Evolutionary conservation across 2,329 filamentous ascomycete genomes (phyloP), one percentile per base, ranked within the genome.

Genomic region (Scedosporium aurantiacum): DNA sequence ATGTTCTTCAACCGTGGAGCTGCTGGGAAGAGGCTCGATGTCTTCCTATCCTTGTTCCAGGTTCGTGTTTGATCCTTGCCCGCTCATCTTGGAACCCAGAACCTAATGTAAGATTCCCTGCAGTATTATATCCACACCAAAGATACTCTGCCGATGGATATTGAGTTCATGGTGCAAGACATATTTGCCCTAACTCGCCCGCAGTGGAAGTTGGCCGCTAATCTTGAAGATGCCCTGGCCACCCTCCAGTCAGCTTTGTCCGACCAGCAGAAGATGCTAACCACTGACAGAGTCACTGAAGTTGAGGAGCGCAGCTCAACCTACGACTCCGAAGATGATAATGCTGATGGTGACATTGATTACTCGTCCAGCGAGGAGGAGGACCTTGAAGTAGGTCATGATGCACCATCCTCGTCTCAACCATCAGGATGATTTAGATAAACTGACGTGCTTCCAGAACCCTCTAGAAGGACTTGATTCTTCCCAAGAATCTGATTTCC

Each of bases 11-110:
- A 94, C 72, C 88, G 93, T 68, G 94, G 95, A 6, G 86, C 88
- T 52, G 90, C 92, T 1, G 95, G 92, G 73, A 97, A 97, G 79
- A 99, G 97, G 75, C 82, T 99, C 8, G 94, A 99, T 70, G 97
- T 96, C 73, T 99, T 97, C 74, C 79, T 99, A 63, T 93, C 89
- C 0, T 97, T 97, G 74, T 91, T 99, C 68, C 92, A 96, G 79
- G 85, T 87, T 40, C 21, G 59, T 55, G 16, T n/a, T 27, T 14
- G 7, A 43, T 21, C 71, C 58, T 68, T 69, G 56, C n/a, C 41
- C 25, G 21, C 56, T 5, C 16, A 18, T 43, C 25, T 43, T 18
- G 50, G 32, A 37, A 37, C n/a, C 27, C 8, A 59, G 25, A 32
- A 7, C 28, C 28, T 57, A 18, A 59, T 14, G 25, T 14, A 41